Evolutionary conservation across 768 basidiomycete genomes (phyloP).

Genomic region (Multifurca ochricompacta): DNA sequence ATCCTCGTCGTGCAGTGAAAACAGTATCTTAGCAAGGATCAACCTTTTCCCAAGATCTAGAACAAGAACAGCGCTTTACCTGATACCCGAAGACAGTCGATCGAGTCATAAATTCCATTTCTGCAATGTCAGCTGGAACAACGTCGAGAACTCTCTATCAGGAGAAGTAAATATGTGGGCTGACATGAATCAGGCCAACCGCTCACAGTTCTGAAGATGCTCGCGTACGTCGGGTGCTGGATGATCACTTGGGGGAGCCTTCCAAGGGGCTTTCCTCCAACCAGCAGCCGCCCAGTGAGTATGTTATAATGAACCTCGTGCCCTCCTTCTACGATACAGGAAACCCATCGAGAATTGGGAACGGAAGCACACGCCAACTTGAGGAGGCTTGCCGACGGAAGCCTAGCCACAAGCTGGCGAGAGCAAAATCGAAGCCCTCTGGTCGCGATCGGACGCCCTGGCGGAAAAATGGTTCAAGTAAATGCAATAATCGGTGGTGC

Average conservation of each 20-base stretch:
- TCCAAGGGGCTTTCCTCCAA: slow-evolving; percentile 36
- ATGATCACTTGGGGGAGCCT: slow-evolving; percentile 32
- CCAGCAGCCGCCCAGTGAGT: slow-evolving; percentile 33
- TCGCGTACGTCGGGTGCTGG: slow-evolving; percentile 28
- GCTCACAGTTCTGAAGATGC: slow-evolving; percentile 31
- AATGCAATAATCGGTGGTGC: slow-evolving; percentile 1
- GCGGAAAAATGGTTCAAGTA: slow-evolving; percentile 1
- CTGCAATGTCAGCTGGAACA: not conserved
- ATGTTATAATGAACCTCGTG: slow-evolving; percentile 33
- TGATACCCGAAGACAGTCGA: slow-evolving; percentile 2
- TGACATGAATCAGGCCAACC: too few relatives aligned
- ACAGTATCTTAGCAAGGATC: not conserved
- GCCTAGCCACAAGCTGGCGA: not conserved
- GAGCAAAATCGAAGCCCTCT: not conserved
- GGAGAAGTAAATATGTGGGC: not conserved
- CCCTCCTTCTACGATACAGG: not conserved
- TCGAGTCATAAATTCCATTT: slow-evolving; percentile 13
- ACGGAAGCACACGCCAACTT: not conserved
- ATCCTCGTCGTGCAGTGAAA: not conserved
- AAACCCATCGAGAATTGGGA: slow-evolving; percentile 5
- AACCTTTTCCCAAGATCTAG: not conserved
- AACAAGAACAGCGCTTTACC: not conserved
- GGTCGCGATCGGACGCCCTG: not conserved
- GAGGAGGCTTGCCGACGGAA: not conserved
- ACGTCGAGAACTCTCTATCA: slow-evolving; percentile 8